phyloP scores from a whole-genome alignment of 2,329 filamentous ascomycete species.

The Xylariaceae sp. region DNA sequence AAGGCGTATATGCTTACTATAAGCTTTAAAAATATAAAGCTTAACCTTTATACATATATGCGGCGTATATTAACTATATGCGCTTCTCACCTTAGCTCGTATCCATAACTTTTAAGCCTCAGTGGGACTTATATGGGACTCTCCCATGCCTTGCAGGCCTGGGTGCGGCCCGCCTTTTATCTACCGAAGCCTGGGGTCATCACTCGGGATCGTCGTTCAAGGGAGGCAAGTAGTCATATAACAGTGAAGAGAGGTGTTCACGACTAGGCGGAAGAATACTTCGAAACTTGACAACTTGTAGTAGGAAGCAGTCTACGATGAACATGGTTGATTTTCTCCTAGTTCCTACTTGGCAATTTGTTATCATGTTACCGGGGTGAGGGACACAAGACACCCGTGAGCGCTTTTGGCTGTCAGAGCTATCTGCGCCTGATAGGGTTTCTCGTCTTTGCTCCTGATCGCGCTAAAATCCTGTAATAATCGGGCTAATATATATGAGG shows the following conservation, averaged over 20 bases:
- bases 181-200: not conserved
- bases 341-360: conserved; percentile 8
- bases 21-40: not conserved
- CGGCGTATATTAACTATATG: not conserved
- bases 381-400: conserved; percentile 19
- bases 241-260: conserved; percentile 1
- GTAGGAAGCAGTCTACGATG: conserved; percentile 4
- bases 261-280: not conserved
- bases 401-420: conserved; percentile 21
- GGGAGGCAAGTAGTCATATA: conserved; percentile 1
- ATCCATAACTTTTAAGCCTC: not conserved
- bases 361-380: conserved; percentile 10
- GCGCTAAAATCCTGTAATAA: conserved; percentile 18
- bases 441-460: conserved; percentile 19
- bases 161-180: not conserved
- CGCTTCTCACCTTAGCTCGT: not conserved
- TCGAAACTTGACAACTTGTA: conserved; percentile 1
- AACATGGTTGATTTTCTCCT: conserved; percentile 1
- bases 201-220: conserved; percentile 1
- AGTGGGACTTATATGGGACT: not conserved
- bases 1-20: not conserved
- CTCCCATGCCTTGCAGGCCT: too few species aligned
- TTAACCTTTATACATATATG: not conserved
- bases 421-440: conserved; percentile 21
- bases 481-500: conserved; percentile 17